Base-by-base conservation (phyloP, 805 yeast genomes). In the Sugiyamaella mastotermitis region DNA sequence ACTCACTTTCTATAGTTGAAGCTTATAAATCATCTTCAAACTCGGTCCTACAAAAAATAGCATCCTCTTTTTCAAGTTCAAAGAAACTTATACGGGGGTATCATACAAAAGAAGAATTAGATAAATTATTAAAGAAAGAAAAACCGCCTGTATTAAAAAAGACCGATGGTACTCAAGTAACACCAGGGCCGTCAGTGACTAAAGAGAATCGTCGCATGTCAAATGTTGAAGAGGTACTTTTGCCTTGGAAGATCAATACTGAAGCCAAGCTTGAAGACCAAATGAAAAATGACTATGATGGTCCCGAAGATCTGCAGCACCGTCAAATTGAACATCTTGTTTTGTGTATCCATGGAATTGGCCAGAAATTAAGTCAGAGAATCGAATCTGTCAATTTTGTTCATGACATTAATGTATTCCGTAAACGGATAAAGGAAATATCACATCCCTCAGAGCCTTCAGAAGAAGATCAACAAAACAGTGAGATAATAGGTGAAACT, bases 291-390 rank as follows among this genome's bases (percentile, higher is more conserved):
- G 61, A 57, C 29, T 53, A 57, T 29, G 35, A 35, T 20, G 37
- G 24, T 7, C 33, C 35, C 23, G 42, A 42, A 10, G 25, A 34
- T 22, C 21, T 16, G 10, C 22, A n/a, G n/a, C 4, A 33, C 26
- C 25, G 76, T 31, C 59, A 66, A 35, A 58, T 76, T 17, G 78
- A 78, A 24, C 85, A 79, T 52, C 62, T 90, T 45, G 75, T 88
- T 1, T 65, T 90, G n/a, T 86, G 96, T 54, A 74, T 90, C 20
- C 98, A 90, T 62, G 98, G 98, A 0, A 84, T 90, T 43, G 98
- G 97, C 1, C 98, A 90, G 60, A 74, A 79, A 13, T 64, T 92
- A 36, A 94, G 95, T 1, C 68, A 77, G 32, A 75, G 75, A 51
- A 78, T 81, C 53, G 88, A 87, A 49, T 78, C 81, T 36, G 80